Conservation (phyloP, 208 protist genomes). For the Leishmania arabica region DNA sequence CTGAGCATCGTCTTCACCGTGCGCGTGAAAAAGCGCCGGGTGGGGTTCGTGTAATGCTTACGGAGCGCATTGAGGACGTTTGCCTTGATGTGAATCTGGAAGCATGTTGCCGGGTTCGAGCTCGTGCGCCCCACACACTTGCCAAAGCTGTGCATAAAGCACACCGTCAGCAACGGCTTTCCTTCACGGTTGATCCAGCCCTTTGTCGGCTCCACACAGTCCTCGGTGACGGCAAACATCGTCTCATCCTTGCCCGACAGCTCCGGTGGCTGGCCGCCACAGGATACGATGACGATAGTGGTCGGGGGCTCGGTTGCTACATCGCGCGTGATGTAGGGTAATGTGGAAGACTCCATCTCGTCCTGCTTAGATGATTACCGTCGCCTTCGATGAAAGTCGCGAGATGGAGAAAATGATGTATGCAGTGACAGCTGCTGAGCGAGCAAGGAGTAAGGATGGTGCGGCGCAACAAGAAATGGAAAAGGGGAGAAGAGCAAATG, state of each 20-base stretch:
- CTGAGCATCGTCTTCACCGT: constrained; percentile 52
- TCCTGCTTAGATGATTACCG: not conserved
- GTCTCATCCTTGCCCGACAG: constrained; percentile 37
- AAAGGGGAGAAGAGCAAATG: constrained; percentile 1
- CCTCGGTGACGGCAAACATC: constrained; percentile 52
- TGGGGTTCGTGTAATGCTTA: constrained; percentile 46
- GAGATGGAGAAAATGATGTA: not conserved
- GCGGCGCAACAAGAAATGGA: constrained; percentile 7
- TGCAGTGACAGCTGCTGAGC: not conserved
- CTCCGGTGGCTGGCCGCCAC: constrained; percentile 35
- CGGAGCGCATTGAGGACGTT: constrained; percentile 48
- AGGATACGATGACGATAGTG: constrained; percentile 46
- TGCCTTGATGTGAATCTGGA: constrained; percentile 58
- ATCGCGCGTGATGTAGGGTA: constrained; percentile 53
- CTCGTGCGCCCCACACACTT: constrained; percentile 52
- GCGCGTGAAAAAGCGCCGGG: constrained; percentile 44
- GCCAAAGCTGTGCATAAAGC: constrained; percentile 72
- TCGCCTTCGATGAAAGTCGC: not conserved
- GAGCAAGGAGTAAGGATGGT: not conserved
- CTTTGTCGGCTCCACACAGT: constrained; percentile 54
- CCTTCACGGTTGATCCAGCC: constrained; percentile 55
- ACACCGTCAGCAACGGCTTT: constrained; percentile 52
- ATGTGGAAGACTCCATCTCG: constrained; percentile 16
- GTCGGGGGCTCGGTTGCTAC: constrained; percentile 58
- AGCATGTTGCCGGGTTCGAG: constrained; percentile 46